A percentile compares a stretch with the other conserved stretches of the same genome.
Conservation (phyloP, 2,329 filamentous ascomycete species). For the Incumbomyces lentus region DNA sequence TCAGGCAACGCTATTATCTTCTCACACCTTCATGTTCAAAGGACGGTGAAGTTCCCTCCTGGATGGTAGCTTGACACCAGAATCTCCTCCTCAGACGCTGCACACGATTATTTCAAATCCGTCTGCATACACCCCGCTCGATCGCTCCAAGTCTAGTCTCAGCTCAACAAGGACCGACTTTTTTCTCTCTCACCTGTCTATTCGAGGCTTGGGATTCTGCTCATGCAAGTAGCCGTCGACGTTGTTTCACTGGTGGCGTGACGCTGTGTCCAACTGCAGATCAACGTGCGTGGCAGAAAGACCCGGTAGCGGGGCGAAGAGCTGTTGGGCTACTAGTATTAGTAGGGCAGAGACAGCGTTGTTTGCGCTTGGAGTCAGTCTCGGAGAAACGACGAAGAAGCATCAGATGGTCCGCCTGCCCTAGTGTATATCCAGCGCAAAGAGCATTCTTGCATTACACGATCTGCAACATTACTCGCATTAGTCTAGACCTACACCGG, state of each 20-base stretch:
- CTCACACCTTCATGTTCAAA: constrained; percentile 4
- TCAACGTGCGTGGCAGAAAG: constrained; percentile 8
- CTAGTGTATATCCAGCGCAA: too few species aligned
- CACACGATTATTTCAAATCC: constrained; percentile 1
- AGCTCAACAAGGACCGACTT: neutral
- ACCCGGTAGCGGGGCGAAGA: neutral
- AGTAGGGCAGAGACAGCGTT: constrained; percentile 5
- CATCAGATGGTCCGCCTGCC: neutral
- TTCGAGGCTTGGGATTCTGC: too few species aligned
- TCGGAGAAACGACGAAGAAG: neutral
- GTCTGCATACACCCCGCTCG: constrained; percentile 5
- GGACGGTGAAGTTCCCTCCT: neutral
- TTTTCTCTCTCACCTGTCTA: neutral
- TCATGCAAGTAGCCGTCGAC: constrained; percentile 3
- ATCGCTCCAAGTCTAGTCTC: neutral
- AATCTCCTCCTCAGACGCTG: neutral
- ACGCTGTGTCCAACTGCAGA: constrained; percentile 4
- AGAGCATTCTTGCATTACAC: too few species aligned
- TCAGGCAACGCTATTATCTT: constrained; percentile 3
- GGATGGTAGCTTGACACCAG: neutral
- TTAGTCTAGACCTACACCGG: constrained; percentile 1
- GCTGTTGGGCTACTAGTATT: too few species aligned
- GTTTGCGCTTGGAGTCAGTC: neutral
- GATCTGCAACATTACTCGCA: constrained; percentile 8
- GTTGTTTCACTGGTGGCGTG: constrained; percentile 2